Evolutionary conservation across 805 yeast genomes (phyloP).

Genomic region (Metschnikowia dekortorum): DNA sequence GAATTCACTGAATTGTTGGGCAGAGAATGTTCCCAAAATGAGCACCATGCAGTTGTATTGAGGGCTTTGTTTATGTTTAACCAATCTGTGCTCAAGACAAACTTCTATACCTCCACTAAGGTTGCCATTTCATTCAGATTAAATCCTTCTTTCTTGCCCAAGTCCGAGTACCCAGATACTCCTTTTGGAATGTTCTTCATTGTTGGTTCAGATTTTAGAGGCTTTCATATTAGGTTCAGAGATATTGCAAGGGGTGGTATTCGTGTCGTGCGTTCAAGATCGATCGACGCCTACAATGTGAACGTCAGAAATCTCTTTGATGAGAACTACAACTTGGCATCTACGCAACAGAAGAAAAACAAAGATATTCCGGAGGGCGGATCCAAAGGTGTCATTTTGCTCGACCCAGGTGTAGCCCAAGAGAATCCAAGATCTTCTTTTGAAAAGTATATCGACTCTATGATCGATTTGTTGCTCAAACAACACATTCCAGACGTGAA

Average conservation of each 20-base stretch:
- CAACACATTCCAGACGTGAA: constrained; percentile 69
- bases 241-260: constrained; percentile 99
- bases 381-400: constrained; percentile 90
- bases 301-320: constrained; percentile 89
- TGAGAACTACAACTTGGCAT: constrained; percentile 93
- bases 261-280: constrained; percentile 85
- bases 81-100: constrained; percentile 84
- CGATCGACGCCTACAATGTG: constrained; percentile 75
- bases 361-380: constrained; percentile 99
- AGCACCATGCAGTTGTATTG: constrained; percentile 72
- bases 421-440: constrained; percentile 79
- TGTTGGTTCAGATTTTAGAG: constrained; percentile 95
- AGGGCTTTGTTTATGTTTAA: constrained; percentile 81
- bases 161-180: constrained; percentile 82
- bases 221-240: constrained; percentile 94
- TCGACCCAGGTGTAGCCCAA: constrained; percentile 74
- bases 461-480: constrained; percentile 77
- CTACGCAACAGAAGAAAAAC: constrained; percentile 93
- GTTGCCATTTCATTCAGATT: constrained; percentile 92
- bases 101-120: constrained; percentile 89
- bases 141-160: constrained; percentile 80
- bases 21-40: constrained; percentile 74
- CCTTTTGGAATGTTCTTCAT: constrained; percentile 94
- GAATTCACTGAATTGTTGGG: constrained; percentile 68
- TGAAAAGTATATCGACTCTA: constrained; percentile 87